phyloP scores from a whole-genome alignment of 176 grass and related monocot species.

The Carex kokanica region DNA sequence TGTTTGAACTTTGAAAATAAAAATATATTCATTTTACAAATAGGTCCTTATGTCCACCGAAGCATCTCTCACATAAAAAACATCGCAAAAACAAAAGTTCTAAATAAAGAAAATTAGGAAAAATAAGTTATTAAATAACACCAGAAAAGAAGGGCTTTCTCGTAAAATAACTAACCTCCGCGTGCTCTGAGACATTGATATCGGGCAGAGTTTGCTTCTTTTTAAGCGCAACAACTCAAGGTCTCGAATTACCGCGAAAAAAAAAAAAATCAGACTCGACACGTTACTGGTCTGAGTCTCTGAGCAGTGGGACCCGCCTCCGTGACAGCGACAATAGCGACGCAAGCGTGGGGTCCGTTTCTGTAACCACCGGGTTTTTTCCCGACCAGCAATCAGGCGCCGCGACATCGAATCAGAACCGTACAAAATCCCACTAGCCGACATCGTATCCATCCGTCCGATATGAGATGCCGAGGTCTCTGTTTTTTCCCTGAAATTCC shows the following conservation, averaged over 20 bases:
- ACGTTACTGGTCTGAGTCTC: too few species aligned
- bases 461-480: background rate
- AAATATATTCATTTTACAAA: too few species aligned
- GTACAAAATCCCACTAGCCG: background rate
- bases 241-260: background rate
- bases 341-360: background rate
- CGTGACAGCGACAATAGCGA: too few species aligned
- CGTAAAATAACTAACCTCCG: background rate
- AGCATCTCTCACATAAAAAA: too few species aligned
- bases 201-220: slow-evolving; percentile 4
- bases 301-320: too few species aligned
- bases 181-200: slow-evolving; percentile 8
- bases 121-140: background rate
- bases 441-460: background rate
- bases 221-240: background rate
- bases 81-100: background rate
- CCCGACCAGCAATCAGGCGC: background rate
- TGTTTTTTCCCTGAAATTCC: background rate
- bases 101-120: background rate
- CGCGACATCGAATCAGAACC: background rate
- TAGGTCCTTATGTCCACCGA: too few species aligned
- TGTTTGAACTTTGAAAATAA: too few species aligned
- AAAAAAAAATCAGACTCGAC: too few species aligned
- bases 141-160: background rate
- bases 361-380: background rate